These are phyloP conservation scores for Circinella minor DNA, from an alignment of 371 early-diverging fungal species.

Conservation along the genomic window DNA sequence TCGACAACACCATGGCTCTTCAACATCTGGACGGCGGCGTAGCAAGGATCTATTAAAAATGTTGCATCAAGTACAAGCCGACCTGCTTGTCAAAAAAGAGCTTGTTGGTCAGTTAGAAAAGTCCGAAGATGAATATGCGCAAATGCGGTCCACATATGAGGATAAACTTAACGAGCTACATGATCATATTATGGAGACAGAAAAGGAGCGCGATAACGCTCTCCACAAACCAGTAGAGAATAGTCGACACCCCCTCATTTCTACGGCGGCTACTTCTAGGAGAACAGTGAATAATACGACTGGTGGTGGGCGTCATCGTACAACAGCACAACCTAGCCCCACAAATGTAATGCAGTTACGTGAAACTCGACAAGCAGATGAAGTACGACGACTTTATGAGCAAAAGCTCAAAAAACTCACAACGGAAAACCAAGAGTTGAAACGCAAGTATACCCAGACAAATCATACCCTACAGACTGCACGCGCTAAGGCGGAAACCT, in stretches of 20 bases:
- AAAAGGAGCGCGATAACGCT: conserved; percentile 63
- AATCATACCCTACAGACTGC: conserved; percentile 50
- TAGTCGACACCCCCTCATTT: neutral
- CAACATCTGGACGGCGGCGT: conserved; percentile 23
- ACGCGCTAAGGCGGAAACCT: conserved; percentile 48
- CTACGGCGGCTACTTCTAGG: neutral
- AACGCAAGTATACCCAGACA: conserved; percentile 57
- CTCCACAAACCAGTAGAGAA: conserved; percentile 7
- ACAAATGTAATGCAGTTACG: conserved; percentile 22
- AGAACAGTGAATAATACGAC: no score
- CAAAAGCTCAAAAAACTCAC: conserved; percentile 67
- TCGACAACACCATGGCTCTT: neutral
- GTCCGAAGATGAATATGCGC: conserved; percentile 56
- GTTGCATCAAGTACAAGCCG: conserved; percentile 70
- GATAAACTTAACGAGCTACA: conserved; percentile 63
- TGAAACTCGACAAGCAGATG: conserved; percentile 36
- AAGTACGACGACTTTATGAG: conserved; percentile 58
- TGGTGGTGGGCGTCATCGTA: no score
- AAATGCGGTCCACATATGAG: conserved; percentile 69
- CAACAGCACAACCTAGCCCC: neutral
- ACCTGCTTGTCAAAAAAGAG: conserved; percentile 64
- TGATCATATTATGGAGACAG: conserved; percentile 55
- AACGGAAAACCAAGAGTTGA: conserved; percentile 63
- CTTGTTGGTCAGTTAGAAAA: conserved; percentile 60
- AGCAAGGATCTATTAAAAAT: conserved; percentile 45